Percentiles rank a stretch among this genome's conserved stretches.
phyloP scores from a whole-genome alignment of 164 flowering plant species.

The Dillenia suffruticosa region DNA sequence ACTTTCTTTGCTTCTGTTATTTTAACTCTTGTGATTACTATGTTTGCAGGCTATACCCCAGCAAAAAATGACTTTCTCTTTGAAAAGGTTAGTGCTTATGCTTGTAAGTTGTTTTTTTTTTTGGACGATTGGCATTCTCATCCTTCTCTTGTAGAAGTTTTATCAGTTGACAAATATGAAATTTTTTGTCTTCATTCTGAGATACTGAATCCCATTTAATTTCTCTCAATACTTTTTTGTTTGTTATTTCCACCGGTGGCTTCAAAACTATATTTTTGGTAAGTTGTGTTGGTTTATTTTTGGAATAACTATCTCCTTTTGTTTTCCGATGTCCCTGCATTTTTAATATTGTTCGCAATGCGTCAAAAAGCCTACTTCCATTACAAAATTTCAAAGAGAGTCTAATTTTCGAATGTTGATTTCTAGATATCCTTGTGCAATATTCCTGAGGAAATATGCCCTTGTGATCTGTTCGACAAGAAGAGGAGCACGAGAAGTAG shows the following conservation, averaged over 20 bases:
- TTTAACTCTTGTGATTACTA: constrained; percentile 2
- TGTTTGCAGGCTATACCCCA: constrained; percentile 74
- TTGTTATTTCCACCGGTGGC: constrained; percentile 62
- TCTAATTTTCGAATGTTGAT: constrained; percentile 4
- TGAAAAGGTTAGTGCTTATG: constrained; percentile 62
- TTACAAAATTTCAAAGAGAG: too few relatives aligned
- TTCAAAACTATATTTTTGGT: constrained; percentile 88
- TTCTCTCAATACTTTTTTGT: background rate
- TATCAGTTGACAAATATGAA: background rate
- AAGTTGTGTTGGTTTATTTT: background rate
- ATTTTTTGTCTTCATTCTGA: background rate
- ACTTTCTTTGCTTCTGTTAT: background rate
- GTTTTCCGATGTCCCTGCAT: background rate
- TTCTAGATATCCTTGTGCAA: constrained; percentile 73
- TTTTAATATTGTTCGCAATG: background rate
- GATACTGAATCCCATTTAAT: constrained; percentile 3
- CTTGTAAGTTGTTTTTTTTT: background rate
- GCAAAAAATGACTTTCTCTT: constrained; percentile 98
- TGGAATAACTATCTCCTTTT: constrained; percentile 1
- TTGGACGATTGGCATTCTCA: background rate
- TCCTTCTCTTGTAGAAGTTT: background rate
- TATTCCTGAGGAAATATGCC: constrained; percentile 63
- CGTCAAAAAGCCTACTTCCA: background rate
- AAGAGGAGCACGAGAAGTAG: too few relatives aligned
- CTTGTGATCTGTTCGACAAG: constrained; percentile 39